Percentiles rank a stretch among this genome's conserved stretches.
phyloP scores from a whole-genome alignment of 345 rosid genomes.

The Euclidium syriacum region DNA sequence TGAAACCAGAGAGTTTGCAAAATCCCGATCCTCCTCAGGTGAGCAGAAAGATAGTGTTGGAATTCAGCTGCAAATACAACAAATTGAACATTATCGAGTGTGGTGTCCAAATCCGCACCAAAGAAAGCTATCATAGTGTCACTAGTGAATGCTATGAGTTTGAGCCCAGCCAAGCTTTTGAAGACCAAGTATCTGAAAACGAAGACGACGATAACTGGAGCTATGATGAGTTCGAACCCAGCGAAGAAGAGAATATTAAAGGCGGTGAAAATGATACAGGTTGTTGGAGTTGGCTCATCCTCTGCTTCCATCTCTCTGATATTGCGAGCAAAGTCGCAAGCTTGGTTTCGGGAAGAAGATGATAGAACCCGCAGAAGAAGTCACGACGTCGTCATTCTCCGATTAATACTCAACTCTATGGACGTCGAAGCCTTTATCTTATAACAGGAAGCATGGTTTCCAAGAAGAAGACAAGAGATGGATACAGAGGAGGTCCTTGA shows the following conservation, averaged over 20 bases:
- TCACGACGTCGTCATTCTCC: no score
- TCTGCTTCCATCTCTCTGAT: neutral
- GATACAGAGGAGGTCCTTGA: no score
- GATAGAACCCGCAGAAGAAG: no score
- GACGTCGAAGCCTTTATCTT: no score
- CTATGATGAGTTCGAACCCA: neutral
- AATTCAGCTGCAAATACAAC: neutral
- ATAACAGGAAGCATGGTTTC: no score
- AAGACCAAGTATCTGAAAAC: no score
- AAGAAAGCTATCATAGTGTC: neutral
- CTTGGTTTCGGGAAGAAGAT: neutral
- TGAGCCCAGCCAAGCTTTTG: neutral
- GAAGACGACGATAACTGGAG: no score
- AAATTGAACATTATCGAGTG: neutral
- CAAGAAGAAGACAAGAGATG: no score
- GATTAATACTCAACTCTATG: no score
- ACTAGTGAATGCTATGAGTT: neutral
- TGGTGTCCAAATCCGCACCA: neutral
- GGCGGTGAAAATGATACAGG: neutral
- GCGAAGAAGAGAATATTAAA: no score
- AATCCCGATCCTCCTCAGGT: no score
- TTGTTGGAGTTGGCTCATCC: conserved; percentile 19
- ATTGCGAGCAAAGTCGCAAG: neutral
- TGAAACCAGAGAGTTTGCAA: no score
- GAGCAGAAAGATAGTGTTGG: neutral